These are phyloP conservation scores for Yamadazyma sp. DNA, from an alignment of 1,139 yeast species.

Conservation along the genomic window DNA sequence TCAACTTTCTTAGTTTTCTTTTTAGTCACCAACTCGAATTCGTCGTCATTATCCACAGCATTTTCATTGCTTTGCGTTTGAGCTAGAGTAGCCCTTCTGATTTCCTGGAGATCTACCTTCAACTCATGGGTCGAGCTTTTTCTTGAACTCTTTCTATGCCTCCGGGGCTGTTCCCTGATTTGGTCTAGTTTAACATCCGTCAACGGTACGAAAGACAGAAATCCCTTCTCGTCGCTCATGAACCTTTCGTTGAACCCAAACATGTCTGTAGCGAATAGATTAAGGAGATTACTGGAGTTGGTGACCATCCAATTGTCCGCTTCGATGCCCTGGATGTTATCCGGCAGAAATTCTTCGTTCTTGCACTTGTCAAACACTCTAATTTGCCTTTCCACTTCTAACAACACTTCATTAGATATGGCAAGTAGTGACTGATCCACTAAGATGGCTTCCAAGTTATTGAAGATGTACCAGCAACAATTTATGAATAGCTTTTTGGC, in stretches of 20 bases:
- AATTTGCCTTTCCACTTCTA: slow-evolving; percentile 30
- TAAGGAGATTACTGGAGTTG: slow-evolving; percentile 23
- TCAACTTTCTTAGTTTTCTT: slow-evolving; percentile 11
- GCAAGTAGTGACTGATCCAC: slow-evolving; percentile 44
- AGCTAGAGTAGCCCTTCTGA: slow-evolving; percentile 18
- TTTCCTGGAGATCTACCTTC: slow-evolving; percentile 21
- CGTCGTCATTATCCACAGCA: slow-evolving; percentile 23
- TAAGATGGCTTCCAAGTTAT: slow-evolving; percentile 63
- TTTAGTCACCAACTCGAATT: slow-evolving; percentile 32
- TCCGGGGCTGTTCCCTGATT: slow-evolving; percentile 17
- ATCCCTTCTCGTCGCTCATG: slow-evolving; percentile 46
- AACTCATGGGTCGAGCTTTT: slow-evolving; percentile 20
- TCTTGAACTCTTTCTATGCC: slow-evolving; percentile 27
- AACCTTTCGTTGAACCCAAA: slow-evolving; percentile 48
- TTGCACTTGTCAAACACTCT: slow-evolving; percentile 30
- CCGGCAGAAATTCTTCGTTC: slow-evolving; percentile 11
- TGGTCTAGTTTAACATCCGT: slow-evolving; percentile 37
- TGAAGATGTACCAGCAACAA: slow-evolving; percentile 68
- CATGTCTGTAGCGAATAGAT: slow-evolving; percentile 33
- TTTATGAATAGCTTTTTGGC: slow-evolving; percentile 58
- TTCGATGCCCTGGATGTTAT: neutral
- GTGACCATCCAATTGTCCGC: slow-evolving; percentile 20
- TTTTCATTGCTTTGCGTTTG: slow-evolving; percentile 8
- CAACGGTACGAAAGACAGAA: slow-evolving; percentile 45
- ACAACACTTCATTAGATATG: slow-evolving; percentile 27